A percentile compares a stretch with the other conserved stretches of the same genome.
Conservation (phyloP, 495 filamentous ascomycete species). For the Polyplosphaeria fusca region DNA sequence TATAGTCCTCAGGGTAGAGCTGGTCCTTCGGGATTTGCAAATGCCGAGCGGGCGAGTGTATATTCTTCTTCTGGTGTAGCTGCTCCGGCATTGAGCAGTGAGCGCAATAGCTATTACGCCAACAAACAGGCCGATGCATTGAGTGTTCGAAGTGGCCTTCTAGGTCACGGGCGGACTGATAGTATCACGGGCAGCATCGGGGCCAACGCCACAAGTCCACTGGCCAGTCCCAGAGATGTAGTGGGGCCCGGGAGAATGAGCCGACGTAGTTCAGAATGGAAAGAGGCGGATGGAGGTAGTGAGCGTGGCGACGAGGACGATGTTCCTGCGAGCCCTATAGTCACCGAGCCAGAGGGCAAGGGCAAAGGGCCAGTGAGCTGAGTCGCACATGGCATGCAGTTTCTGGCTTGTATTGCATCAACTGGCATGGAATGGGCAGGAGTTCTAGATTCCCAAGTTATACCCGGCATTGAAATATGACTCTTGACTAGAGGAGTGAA, state of each 20-base stretch:
- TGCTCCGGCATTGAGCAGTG: conserved; percentile 59
- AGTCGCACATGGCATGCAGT: too few species aligned
- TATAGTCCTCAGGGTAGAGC: conserved; percentile 45
- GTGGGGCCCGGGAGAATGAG: conserved; percentile 51
- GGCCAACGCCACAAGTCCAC: conserved; percentile 56
- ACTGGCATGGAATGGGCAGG: too few species aligned
- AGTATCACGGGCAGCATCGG: conserved; percentile 76
- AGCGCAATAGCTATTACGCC: conserved; percentile 78
- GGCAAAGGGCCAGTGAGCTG: conserved; percentile 1
- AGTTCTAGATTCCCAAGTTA: conserved; percentile 6
- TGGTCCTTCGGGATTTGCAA: conserved; percentile 60
- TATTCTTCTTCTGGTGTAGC: conserved; percentile 74
- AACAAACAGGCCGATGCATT: conserved; percentile 69
- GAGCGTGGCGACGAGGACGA: conserved; percentile 23
- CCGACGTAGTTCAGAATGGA: conserved; percentile 63
- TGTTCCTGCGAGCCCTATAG: background rate
- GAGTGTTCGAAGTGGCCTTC: conserved; percentile 71
- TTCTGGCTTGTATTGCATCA: too few species aligned
- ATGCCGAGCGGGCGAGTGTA: conserved; percentile 76
- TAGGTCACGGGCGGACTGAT: conserved; percentile 76
- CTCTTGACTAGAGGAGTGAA: too few species aligned
- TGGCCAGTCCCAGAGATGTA: conserved; percentile 54
- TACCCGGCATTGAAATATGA: too few species aligned
- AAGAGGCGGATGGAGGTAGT: conserved; percentile 52
- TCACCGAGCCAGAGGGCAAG: conserved; percentile 12